Evolutionary conservation across 1,284 basidiomycete genomes (phyloP).

Genomic region (Rhodotorula mucilaginosa): DNA sequence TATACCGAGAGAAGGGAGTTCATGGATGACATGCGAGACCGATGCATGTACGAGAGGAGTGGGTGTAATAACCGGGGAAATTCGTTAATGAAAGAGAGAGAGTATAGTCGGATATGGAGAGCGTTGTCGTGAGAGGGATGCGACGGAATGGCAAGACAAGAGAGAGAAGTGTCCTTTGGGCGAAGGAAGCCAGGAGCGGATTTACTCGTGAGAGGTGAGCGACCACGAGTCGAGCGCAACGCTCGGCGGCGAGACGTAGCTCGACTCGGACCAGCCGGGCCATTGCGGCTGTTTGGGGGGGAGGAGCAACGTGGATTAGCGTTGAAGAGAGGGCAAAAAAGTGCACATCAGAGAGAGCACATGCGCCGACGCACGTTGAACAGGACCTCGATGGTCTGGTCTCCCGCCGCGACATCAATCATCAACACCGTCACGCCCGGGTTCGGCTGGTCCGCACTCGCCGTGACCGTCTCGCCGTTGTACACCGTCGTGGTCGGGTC

Average conservation of each 20-base stretch:
- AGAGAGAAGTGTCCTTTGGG: background rate
- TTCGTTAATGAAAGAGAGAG: no score
- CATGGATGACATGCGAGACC: no score
- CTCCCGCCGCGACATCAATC: slow-evolving; percentile 69
- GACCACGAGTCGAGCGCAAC: slow-evolving; percentile 69
- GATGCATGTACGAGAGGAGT: no score
- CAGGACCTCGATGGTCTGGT: slow-evolving; percentile 58
- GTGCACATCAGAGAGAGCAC: no score
- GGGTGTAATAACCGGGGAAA: no score
- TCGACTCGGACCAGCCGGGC: slow-evolving; percentile 61
- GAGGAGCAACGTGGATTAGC: background rate
- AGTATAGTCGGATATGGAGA: background rate
- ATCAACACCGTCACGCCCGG: slow-evolving; percentile 73
- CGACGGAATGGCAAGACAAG: background rate
- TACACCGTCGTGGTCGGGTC: slow-evolving; percentile 63
- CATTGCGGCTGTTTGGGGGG: slow-evolving; percentile 59
- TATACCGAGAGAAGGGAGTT: background rate
- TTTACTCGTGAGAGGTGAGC: slow-evolving; percentile 65
- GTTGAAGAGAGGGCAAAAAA: no score
- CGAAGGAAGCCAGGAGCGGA: background rate
- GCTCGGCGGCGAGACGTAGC: slow-evolving; percentile 64
- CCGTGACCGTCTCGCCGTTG: slow-evolving; percentile 62
- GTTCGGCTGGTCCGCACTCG: slow-evolving; percentile 66
- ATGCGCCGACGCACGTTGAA: slow-evolving; percentile 53
- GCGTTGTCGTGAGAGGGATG: background rate